Base-by-base conservation (phyloP, 148 eudicot genomes). In the Chenopodium album region DNA sequence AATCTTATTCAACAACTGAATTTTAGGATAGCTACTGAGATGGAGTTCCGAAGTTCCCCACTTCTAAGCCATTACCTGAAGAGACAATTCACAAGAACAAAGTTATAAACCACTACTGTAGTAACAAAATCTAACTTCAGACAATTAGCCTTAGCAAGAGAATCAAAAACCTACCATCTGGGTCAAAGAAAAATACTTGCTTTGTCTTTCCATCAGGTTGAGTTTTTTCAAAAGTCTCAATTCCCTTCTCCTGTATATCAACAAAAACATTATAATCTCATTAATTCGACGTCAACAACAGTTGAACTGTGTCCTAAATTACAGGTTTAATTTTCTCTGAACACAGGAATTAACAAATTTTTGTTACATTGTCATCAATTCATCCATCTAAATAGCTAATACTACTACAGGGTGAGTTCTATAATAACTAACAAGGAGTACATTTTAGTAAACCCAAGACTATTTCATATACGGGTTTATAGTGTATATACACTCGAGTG, bases 181-280 rank as follows among this genome's bases (percentile, higher is more conserved):
- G 98, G 82, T 95, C 98, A 84, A 95, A 95, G 92, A 95, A 95
- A 84, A 95, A 95, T 4, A 85, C 94, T 89, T 92, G 98, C 85
- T 89, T 95, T 79, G 88, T 90, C 86, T 91, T 90, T 72, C 94
- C 94, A 82, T 93, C 89, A 73, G 97, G 94, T 80, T 84, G 91
- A 76, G 88, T 85, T 84, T 72, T 87, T 82, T 88, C 91, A 78
- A 89, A 92, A 71, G 87, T 88, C 86, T 92, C 85, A 68, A 95
- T 92, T 54, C 98, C 98, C 80, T 90, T 91, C 23, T 89, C 98
- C 98, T 93, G 88, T 80, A 83, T 34, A 67, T 75, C 31, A 67
- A 23, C 56, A 50, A 50, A 13, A 11, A 50, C 54, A 2, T 34
- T 56, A n/a, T 47, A 29, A 60, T 78, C 67, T 17, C 14, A 20